Evolutionary conservation across 75 land plant genomes (phyloP).

Genomic region (Selaginella tamariscina): DNA sequence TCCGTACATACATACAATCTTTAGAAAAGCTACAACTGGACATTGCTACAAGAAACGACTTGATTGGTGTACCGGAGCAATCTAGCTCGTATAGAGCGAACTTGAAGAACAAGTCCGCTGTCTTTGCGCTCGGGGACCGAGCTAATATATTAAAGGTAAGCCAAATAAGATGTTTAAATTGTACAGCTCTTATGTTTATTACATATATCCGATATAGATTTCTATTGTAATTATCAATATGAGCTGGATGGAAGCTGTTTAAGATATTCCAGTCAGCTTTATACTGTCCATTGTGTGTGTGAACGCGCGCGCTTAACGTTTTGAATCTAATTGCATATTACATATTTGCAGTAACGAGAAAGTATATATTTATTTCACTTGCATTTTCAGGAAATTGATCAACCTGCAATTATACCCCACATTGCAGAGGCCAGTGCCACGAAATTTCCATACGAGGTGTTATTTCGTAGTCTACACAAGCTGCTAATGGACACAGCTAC

Average conservation of each 20-base stretch:
- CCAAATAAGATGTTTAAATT: not conserved
- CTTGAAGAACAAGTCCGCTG: slow-evolving; percentile 83
- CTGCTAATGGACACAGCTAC: slow-evolving; percentile 97
- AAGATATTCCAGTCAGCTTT: too few relatives aligned
- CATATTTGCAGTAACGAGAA: not conserved
- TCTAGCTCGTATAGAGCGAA: slow-evolving; percentile 78
- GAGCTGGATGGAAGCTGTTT: too few relatives aligned
- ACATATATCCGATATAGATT: too few relatives aligned
- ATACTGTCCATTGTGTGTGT: too few relatives aligned
- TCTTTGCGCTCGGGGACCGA: slow-evolving; percentile 90
- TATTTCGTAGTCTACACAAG: slow-evolving; percentile 96
- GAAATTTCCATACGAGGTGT: slow-evolving; percentile 95
- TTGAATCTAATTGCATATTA: too few relatives aligned
- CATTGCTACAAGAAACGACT: slow-evolving; percentile 80
- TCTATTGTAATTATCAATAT: too few relatives aligned
- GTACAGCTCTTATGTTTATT: too few relatives aligned
- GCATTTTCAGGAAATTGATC: slow-evolving; percentile 74
- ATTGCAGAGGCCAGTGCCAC: slow-evolving; percentile 95
- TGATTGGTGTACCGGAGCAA: slow-evolving; percentile 78
- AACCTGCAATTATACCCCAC: slow-evolving; percentile 96
- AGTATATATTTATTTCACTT: not conserved
- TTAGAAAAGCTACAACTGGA: slow-evolving; percentile 88
- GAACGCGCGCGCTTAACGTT: too few relatives aligned
- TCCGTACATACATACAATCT: slow-evolving; percentile 94
- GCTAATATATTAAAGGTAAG: slow-evolving; percentile 75